Conservation (phyloP, 2,329 filamentous ascomycete species). For the Trichoderma simmonsii region DNA sequence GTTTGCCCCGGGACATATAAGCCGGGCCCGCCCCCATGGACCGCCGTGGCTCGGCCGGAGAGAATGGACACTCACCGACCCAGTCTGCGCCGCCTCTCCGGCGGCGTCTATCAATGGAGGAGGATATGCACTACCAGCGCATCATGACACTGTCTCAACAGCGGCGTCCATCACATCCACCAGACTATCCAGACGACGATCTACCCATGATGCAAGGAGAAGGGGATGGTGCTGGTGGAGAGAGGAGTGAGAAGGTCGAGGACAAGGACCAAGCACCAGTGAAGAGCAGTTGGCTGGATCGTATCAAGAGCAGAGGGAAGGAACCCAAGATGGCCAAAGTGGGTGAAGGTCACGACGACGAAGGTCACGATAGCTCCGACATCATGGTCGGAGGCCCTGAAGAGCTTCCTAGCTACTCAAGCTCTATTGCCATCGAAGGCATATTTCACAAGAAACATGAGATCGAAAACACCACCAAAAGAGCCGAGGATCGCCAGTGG, state of each 20-base stretch:
- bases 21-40: slow-evolving; percentile 33
- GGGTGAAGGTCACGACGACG: background rate
- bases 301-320: slow-evolving; percentile 19
- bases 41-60: slow-evolving; percentile 29
- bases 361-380: background rate
- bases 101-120: slow-evolving; percentile 53
- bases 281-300: slow-evolving; percentile 8
- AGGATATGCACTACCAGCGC: slow-evolving; percentile 52
- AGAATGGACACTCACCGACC: slow-evolving; percentile 34
- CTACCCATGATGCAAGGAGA: slow-evolving; percentile 19
- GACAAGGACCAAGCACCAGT: background rate
- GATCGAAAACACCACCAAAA: slow-evolving; percentile 61
- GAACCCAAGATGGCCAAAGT: background rate
- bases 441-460: slow-evolving; percentile 64
- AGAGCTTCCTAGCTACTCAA: slow-evolving; percentile 54
- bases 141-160: slow-evolving; percentile 43
- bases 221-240: slow-evolving; percentile 26
- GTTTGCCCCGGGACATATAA: slow-evolving; percentile 21
- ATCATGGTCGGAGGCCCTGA: background rate
- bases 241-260: background rate
- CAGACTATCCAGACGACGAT: slow-evolving; percentile 39
- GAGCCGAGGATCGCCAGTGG: slow-evolving; percentile 63
- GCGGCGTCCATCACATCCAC: slow-evolving; percentile 46
- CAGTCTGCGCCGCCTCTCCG: slow-evolving; percentile 37
- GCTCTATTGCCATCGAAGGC: slow-evolving; percentile 52